A percentile compares a stretch with the other conserved stretches of the same genome.
Conservation (phyloP, 176 grass and related monocot species). For the Oryza longistaminata region DNA sequence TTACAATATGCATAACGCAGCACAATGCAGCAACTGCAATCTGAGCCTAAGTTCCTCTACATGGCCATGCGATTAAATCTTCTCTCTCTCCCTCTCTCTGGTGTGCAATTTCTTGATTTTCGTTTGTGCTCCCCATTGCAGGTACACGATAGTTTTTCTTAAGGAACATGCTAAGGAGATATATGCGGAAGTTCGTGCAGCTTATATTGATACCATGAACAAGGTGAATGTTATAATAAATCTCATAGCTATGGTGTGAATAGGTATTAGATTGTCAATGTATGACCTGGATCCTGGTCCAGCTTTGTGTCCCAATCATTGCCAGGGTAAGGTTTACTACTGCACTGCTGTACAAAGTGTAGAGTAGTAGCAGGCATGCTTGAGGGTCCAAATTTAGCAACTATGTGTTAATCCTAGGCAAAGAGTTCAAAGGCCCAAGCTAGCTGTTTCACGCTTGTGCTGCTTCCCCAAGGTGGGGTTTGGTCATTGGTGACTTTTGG, state of each 20-base stretch:
- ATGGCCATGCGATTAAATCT: constrained; percentile 24
- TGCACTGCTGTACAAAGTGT: constrained; percentile 15
- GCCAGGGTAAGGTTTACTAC: neutral
- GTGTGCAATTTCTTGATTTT: constrained; percentile 13
- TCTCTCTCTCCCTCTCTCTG: neutral
- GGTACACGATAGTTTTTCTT: constrained; percentile 80
- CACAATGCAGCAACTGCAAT: neutral
- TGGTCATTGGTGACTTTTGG: neutral
- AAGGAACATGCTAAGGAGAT: constrained; percentile 99
- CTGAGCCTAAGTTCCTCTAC: constrained; percentile 12
- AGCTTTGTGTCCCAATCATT: neutral
- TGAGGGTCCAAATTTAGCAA: neutral
- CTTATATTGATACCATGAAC: constrained; percentile 99
- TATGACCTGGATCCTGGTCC: neutral
- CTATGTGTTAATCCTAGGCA: neutral
- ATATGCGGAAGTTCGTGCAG: constrained; percentile 87
- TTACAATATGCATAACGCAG: neutral
- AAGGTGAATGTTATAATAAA: constrained; percentile 61
- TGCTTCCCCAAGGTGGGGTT: neutral
- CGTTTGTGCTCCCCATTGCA: constrained; percentile 33
- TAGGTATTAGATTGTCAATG: neutral
- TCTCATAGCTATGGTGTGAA: constrained; percentile 23
- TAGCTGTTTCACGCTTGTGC: neutral
- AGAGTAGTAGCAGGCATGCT: neutral
- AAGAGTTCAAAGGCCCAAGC: neutral